Evolutionary conservation across 108 stramenopile genomes (phyloP), one percentile per base, ranked within the genome.

Genomic region (Craspedostauros australis): DNA sequence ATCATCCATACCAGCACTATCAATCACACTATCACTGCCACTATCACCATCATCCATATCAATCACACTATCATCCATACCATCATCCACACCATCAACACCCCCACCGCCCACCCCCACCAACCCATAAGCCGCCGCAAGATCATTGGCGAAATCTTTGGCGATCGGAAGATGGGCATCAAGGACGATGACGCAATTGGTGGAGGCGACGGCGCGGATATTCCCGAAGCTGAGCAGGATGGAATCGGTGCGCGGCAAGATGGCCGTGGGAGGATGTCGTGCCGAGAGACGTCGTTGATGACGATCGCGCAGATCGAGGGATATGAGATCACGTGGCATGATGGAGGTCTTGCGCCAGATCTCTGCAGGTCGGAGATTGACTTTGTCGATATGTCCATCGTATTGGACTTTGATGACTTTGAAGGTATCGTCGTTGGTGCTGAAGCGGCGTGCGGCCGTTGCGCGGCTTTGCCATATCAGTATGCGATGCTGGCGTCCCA

Each of bases 291-390:
- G 41, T 16, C 73, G 65, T 37, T 82, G 55, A 25, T 76, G 65
- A 21, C 66, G 51, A 51, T 53, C 69, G 20, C 78, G 75, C 26
- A 87, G 47, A n/a, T 76, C 46, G 7, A 93, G 49, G 4, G 80
- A 74, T 15, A 93, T 82, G 47, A 89, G 70, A 66, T 93, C 91
- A 15, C 91, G 75, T 1, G 87, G 77, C 34, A 76, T 71, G 15
- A 84, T 80, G 5, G 53, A 55, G 34, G 81, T 64, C 25, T 74
- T 64, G 33, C 66, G 57, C 32, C 85, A 56, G 30, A 87, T 77
- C 42, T 82, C 79, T 30, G 69, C 11, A 5, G 70, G 61, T 5
- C 27, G 46, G 36, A 77, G 46, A 12, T 59, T 50, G 33, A 64
- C 48, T 14, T 50, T 54, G 25, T 62, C 55, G 7, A 68, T 54